Conservation (phyloP, 305 asterid genomes). For the Nicotiana rustica region DNA sequence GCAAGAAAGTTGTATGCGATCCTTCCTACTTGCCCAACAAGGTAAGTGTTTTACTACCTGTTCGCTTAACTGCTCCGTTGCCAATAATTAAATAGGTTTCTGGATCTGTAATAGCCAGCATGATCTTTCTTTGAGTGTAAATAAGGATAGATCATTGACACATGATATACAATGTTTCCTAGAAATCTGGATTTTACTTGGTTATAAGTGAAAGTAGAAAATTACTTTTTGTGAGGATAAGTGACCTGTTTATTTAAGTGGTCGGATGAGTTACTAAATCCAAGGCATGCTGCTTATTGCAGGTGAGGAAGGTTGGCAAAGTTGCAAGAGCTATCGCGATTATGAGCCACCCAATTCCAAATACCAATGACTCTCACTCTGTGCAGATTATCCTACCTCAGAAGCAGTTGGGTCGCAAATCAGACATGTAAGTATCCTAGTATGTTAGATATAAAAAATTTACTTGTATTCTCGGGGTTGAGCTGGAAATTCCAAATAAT, state of each 20-base stretch:
- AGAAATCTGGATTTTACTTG: neutral
- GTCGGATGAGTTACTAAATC: conserved; percentile 26
- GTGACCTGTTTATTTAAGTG: conserved; percentile 33
- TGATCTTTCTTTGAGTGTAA: conserved; percentile 5
- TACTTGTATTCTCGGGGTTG: neutral
- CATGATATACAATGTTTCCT: conserved; percentile 9
- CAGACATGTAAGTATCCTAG: conserved; percentile 75
- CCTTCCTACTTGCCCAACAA: conserved; percentile 92
- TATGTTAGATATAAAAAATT: neutral
- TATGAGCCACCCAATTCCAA: conserved; percentile 99
- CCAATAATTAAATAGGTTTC: neutral
- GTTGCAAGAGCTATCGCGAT: conserved; percentile 96
- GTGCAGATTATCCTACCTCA: conserved; percentile 97
- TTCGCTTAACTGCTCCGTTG: neutral
- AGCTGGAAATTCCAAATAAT: neutral
- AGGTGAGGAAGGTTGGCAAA: conserved; percentile 92
- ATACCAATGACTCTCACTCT: conserved; percentile 87
- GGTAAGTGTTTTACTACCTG: conserved; percentile 51
- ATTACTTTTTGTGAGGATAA: conserved; percentile 17
- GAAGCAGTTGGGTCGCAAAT: conserved; percentile 93
- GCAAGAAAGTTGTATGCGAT: conserved; percentile 98
- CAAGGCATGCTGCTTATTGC: conserved; percentile 35
- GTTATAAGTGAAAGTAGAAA: conserved; percentile 25
- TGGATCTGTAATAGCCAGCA: conserved; percentile 21
- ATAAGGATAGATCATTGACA: conserved; percentile 24